Evolutionary conservation across 176 grass and related monocot genomes (phyloP), one percentile per base, ranked within the genome.

Genomic region (Paspalum notatum): DNA sequence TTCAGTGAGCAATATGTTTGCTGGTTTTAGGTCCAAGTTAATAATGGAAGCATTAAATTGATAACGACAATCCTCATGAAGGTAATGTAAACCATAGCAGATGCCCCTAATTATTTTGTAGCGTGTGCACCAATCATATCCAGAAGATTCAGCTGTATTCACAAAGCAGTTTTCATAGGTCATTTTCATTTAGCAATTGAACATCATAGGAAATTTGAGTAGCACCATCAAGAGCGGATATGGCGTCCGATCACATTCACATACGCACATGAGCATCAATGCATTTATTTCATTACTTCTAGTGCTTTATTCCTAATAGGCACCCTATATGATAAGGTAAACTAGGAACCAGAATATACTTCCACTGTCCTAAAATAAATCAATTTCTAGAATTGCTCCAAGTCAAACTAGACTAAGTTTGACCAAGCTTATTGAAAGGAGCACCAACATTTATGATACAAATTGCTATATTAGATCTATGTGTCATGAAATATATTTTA

Each of bases 141-240:
- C 56, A 72, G 57, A 63, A 39, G 57, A 73, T 53, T 61, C 68
- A 62, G 51, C 68, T 82, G 56, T 68, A 72, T 13, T 70, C 47
- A 9, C n/a, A 48, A 67, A 27, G 26, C 6, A 38, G 13, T n/a
- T n/a, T n/a, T 6, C 27, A 1, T 38, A 4, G 9, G 38, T 41
- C 17, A n/a, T 12, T 43, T 6, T 17, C 6, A n/a, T 11, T 53
- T 53, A 7, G 18, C 10, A 3, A 11, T 5, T 64, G 6, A 7
- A 39, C 13, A 13, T 17, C 61, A 64, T 64, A 63, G 39, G 7
- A 8, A 39, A 39, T 9, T 59, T n/a, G n/a, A n/a, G n/a, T n/a
- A n/a, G n/a, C n/a, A n/a, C n/a, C n/a, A n/a, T n/a, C n/a, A n/a
- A 21, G 22, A 9, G 22, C 55, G n/a, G 24, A 4, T 58, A 18